phyloP scores from a whole-genome alignment of 2,329 filamentous ascomycete species.

The Elsinoe arachidis region DNA sequence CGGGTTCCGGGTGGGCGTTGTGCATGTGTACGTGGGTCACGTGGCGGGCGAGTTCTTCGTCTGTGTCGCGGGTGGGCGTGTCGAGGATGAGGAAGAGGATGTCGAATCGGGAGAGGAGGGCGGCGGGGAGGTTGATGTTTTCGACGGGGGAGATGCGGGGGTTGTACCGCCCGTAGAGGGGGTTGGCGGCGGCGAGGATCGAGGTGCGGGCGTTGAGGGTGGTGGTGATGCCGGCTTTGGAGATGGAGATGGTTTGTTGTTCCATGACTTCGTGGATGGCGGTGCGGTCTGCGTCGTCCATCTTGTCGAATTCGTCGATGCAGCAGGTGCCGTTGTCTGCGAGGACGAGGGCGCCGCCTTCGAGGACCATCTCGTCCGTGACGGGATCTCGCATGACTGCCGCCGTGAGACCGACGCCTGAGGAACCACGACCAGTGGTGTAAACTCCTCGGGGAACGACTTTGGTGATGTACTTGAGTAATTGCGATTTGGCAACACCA shows the following conservation, averaged over 20 bases:
- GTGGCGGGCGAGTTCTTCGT: slow-evolving; percentile 90
- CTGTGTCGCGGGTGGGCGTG: slow-evolving; percentile 77
- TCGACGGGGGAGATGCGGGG: slow-evolving; percentile 93
- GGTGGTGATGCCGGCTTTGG: slow-evolving; percentile 70
- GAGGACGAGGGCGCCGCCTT: slow-evolving; percentile 64
- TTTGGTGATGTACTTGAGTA: slow-evolving; percentile 91
- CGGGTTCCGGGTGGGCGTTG: slow-evolving; percentile 75
- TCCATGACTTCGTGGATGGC: slow-evolving; percentile 76
- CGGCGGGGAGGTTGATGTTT: slow-evolving; percentile 98
- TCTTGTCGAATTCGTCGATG: slow-evolving; percentile 74
- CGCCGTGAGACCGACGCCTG: slow-evolving; percentile 67
- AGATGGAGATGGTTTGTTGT: slow-evolving; percentile 69
- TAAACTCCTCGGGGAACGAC: slow-evolving; percentile 85
- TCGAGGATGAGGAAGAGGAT: slow-evolving; percentile 94
- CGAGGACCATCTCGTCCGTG: slow-evolving; percentile 63
- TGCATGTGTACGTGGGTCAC: slow-evolving; percentile 97
- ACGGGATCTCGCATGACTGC: slow-evolving; percentile 69
- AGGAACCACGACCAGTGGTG: slow-evolving; percentile 67
- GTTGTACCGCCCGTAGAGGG: slow-evolving; percentile 96
- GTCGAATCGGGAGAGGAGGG: slow-evolving; percentile 92
- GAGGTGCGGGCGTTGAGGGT: slow-evolving; percentile 92
- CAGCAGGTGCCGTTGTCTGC: slow-evolving; percentile 70
- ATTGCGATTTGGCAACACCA: slow-evolving; percentile 95
- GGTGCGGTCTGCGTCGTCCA: slow-evolving; percentile 65
- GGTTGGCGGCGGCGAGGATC: slow-evolving; percentile 92